Evolutionary conservation across 2,329 filamentous ascomycete species (phyloP), one percentile per base, ranked within the genome.

Genomic region (Pseudocercospora fijiensis): DNA sequence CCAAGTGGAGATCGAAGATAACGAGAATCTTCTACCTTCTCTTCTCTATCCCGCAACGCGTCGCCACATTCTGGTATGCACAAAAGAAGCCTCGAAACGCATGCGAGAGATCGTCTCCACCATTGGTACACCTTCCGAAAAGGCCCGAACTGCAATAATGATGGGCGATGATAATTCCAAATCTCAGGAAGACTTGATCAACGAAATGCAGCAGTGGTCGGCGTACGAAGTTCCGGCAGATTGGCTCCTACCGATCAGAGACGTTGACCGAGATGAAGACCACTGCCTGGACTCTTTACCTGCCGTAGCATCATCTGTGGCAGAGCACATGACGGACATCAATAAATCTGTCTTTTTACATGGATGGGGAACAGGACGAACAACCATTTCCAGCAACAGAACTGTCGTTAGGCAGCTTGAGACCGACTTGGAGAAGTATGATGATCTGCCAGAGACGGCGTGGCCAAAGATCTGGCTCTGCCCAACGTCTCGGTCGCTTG

Each of bases 261-360:
- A 87, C 2, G 78, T 88, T 2, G 77, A 84, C 30, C 78, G 82
- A 13, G 73, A 82, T 28, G 75, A 75, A 56, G 73, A 41, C 55
- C 63, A 66, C 16, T 70, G 74, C n/a, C 70, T 77, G 8, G 73
- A 77, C 11, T 78, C 75, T 11, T 76, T 87, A 7, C 84, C 83
- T 22, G 65, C 72, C 1, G 76, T 78, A 13, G 78, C 84, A 11
- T 76, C 70, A 45, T 78, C 71, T 68, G 82, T 82, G 58, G 79
- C 73, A 4, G 69, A 78, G 8, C 77, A 80, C 5, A 78, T 90
- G 58, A 86, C 84, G 0, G 76, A 80, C 11, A 86, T 90, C 62
- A 92, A 91, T 70, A 77, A 82, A n/a, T 87, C 88, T 20, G 89
- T 91, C 8, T 91, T 92, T 72, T 79, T 90, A 58, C 87, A 87